Base-by-base conservation (phyloP, 352 stramenopile species). In the Phytophthora capsici region DNA sequence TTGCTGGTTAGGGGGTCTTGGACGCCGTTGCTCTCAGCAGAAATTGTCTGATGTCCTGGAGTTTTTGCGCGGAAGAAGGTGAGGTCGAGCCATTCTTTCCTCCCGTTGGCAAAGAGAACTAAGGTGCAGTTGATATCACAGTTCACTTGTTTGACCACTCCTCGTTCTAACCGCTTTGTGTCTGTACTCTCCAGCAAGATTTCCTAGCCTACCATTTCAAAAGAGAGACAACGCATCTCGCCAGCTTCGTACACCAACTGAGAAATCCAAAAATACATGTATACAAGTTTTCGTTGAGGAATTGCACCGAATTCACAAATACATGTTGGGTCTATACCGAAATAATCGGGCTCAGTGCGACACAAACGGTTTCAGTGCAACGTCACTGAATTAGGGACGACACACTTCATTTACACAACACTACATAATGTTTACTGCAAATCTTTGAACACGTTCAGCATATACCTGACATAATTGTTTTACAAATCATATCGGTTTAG, bases 41-140 rank as follows among this genome's bases (percentile, higher is more conserved):
- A 17, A 19, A 12, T 17, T 7, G n/a, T 41, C 12, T 16, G 36
- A 32, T 69, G 48, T 0, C 61, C 64, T 0, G 75, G 28, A 26
- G 85, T 54, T 51, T 82, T 88, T 43, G 84, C 79, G 12, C 55
- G 49, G 17, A 74, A 73, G 17, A 86, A 67, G 6, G 65, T 78
- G 4, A 89, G 43, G 43, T 89, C 78, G 12, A 80, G 61, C 80
- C 80, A 86, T 17, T 41, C 36, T n/a, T 41, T 41, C 36, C 36
- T 49, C 86, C 76, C 78, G 25, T 67, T 70, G 9, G 62, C 55
- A 30, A 88, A 89, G 9, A 63, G 55, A 5, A 89, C 51, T 16
- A 88, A 66, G 13, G 74, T 76, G 45, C 80, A 88, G 50, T 89
- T 89, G 40, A 89, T 77, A 16, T 78, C 71, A 2, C 46, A 48